Percentiles rank a stretch among this genome's conserved stretches.
These are phyloP conservation scores for Didymella arachidicola DNA, from an alignment of 2,329 filamentous ascomycete species.

Conservation along the genomic window DNA sequence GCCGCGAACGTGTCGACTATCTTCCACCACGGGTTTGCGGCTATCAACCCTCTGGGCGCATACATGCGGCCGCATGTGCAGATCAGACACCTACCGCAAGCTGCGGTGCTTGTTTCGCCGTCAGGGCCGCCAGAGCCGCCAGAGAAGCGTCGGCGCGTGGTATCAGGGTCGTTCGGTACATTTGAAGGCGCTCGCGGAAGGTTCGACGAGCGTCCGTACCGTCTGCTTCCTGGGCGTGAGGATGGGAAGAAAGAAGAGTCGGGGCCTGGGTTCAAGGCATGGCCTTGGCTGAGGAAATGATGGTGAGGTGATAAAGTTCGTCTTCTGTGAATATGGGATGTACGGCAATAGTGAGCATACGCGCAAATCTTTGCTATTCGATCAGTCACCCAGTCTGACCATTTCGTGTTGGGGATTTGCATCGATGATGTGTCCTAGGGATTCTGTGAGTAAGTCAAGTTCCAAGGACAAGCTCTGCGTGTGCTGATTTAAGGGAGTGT, in stretches of 20 bases:
- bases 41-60: constrained; percentile 18
- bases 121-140: neutral
- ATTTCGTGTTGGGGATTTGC: too few species aligned
- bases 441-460: too few species aligned
- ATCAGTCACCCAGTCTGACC: too few species aligned
- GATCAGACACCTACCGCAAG: neutral
- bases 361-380: neutral
- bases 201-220: neutral
- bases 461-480: too few species aligned
- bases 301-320: neutral
- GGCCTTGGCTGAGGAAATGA: neutral
- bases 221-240: neutral
- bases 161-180: constrained; percentile 3
- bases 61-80: constrained; percentile 3
- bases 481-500: too few species aligned
- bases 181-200: neutral
- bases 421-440: too few species aligned
- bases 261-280: neutral
- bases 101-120: neutral
- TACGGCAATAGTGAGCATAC: neutral
- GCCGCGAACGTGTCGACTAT: constrained; percentile 1
- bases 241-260: neutral
- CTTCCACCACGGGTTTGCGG: constrained; percentile 14
- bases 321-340: neutral
- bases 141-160: neutral